Evolutionary conservation across 495 filamentous ascomycete genomes (phyloP).

Genomic region (Haplographium delicatum): DNA sequence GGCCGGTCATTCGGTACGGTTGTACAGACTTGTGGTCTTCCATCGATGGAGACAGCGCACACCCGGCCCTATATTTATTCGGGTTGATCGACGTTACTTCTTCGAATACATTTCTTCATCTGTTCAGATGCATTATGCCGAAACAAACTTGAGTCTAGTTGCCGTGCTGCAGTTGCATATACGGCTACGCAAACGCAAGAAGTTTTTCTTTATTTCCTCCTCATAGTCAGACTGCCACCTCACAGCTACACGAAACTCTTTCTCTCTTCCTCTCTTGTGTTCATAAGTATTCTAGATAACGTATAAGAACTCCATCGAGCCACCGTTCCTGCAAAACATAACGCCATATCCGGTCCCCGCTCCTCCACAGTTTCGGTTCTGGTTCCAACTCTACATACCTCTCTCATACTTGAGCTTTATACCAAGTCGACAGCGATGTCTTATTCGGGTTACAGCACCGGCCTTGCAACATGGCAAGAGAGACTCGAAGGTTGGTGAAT

Average conservation of each 20-base stretch:
- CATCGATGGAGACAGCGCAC: constrained; percentile 25
- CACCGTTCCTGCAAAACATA: constrained; percentile 25
- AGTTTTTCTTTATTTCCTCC: constrained; percentile 12
- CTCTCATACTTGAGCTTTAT: not conserved
- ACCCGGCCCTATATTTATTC: constrained; percentile 19
- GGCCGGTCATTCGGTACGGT: constrained; percentile 16
- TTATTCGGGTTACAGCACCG: constrained; percentile 20
- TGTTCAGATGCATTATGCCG: constrained; percentile 27
- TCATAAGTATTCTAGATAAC: constrained; percentile 3
- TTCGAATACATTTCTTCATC: constrained; percentile 22
- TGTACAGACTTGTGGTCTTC: constrained; percentile 23
- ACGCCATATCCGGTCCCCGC: constrained; percentile 24
- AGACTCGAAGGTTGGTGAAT: constrained; percentile 44
- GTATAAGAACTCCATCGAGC: constrained; percentile 25
- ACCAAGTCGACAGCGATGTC: constrained; percentile 14
- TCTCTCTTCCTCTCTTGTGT: not conserved
- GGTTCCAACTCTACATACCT: constrained; percentile 14
- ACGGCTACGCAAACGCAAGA: constrained; percentile 23
- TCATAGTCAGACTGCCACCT: constrained; percentile 21
- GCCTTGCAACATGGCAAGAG: constrained; percentile 40
- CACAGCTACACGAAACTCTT: constrained; percentile 14
- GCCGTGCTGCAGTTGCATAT: constrained; percentile 24
- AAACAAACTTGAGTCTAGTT: constrained; percentile 24
- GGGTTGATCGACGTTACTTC: constrained; percentile 27
- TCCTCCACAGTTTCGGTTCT: constrained; percentile 19